phyloP scores from a whole-genome alignment of 805 yeast species.

The Candida stauntonica region DNA sequence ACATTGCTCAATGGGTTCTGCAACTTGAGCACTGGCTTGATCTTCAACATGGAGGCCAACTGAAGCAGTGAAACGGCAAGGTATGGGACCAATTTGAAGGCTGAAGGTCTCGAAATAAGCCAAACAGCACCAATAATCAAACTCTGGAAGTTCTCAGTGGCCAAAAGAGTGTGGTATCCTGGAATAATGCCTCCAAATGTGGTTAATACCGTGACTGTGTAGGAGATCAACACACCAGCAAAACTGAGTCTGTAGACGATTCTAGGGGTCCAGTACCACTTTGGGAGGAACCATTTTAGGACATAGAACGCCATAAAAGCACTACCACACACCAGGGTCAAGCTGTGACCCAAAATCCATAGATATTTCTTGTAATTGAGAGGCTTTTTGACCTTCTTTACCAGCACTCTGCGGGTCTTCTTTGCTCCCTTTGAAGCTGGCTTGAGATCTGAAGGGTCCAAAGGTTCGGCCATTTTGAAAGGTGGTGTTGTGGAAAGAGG shows the following conservation, averaged over 20 bases:
- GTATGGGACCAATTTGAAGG: slow-evolving; percentile 62
- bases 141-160: slow-evolving; percentile 75
- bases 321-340: slow-evolving; percentile 42
- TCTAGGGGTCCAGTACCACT: slow-evolving; percentile 42
- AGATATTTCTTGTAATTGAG: slow-evolving; percentile 40
- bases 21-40: slow-evolving; percentile 37
- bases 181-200: slow-evolving; percentile 61
- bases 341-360: slow-evolving; percentile 57
- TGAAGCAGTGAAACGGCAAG: slow-evolving; percentile 56
- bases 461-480: slow-evolving; percentile 11
- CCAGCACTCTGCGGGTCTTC: slow-evolving; percentile 31
- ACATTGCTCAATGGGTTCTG: slow-evolving; percentile 38
- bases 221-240: slow-evolving; percentile 50
- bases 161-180: slow-evolving; percentile 55
- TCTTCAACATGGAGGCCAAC: slow-evolving; percentile 37
- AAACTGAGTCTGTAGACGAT: slow-evolving; percentile 51
- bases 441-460: slow-evolving; percentile 14
- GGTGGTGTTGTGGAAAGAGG: no score
- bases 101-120: slow-evolving; percentile 60
- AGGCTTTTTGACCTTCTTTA: slow-evolving; percentile 31
- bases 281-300: slow-evolving; percentile 22
- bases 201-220: slow-evolving; percentile 49
- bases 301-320: slow-evolving; percentile 31
- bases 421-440: slow-evolving; percentile 17
- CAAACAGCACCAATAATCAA: slow-evolving; percentile 51